Base-by-base conservation (phyloP, 73 alveolate species). In the Breviolum minutum region DNA sequence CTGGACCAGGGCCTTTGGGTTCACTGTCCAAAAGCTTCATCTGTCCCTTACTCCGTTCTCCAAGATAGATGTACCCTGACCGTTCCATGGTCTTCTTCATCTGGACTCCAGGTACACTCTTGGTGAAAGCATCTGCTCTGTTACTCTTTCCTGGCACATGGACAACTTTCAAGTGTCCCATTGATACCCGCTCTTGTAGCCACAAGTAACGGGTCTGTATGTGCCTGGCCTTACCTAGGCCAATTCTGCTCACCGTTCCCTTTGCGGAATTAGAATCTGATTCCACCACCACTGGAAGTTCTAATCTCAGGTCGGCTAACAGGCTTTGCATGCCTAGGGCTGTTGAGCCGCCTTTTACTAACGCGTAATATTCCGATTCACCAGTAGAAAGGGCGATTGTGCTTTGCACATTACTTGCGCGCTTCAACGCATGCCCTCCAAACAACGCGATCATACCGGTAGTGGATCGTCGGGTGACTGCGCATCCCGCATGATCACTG, bases 211-310 rank as follows among this genome's bases (percentile, higher is more conserved):
- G 8, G 64, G 95, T 87, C 22, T 87, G 95, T 0, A 87, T 64
- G 32, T 87, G 95, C 27, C 95, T 30, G 40, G 95, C 82, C 68
- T 87, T 87, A 0, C 95, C 95, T 2, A 87, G 66, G 14, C 94
- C 94, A 0, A 60, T 62, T 30, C 94, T 54, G 60, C 68, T 26
- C 83, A 29, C 95, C 11, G 63, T 16, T 8, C 83, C 95, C 26
- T 85, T 85, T 11, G 94, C 94, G 9, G 80, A 26, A 24, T 22
- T 85, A 7, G 94, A 54, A 62, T 87, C 95, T 2, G 83, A 16
- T 24, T 64, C 80, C 10, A 85, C 74, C 63, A 62, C 79, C 0
- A 10, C 63, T 29, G 64, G 76, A 61, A 85, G 20, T 4, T 63
- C 69, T 6, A 62, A 2, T 9, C 95, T 68, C 1, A 29, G 7